These are phyloP conservation scores for Stylosanthes scabra DNA, from an alignment of 331 rosid species.

Conservation along the genomic window DNA sequence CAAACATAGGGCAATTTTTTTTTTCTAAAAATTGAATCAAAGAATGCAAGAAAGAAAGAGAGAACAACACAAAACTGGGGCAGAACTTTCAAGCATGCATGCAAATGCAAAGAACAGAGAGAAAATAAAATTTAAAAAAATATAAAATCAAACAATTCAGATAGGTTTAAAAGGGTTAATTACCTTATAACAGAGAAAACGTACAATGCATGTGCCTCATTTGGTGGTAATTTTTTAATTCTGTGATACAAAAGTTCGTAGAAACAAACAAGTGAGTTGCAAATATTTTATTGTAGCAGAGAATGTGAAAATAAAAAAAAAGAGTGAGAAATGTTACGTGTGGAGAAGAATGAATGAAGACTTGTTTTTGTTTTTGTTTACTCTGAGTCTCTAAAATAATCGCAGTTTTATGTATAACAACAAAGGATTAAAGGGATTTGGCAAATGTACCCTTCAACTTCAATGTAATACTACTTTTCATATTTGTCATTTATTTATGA, in stretches of 20 bases:
- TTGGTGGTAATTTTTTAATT: neutral
- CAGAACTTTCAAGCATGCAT: slow-evolving; percentile 6
- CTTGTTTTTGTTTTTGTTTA: too few species aligned
- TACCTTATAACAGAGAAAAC: neutral
- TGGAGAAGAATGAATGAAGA: too few species aligned
- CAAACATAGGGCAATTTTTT: neutral
- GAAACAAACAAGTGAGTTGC: too few species aligned
- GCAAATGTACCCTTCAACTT: neutral
- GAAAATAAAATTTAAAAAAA: too few species aligned
- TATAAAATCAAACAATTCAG: neutral
- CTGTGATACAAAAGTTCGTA: neutral
- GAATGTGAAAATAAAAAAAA: neutral
- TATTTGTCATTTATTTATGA: too few species aligned
- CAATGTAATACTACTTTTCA: too few species aligned
- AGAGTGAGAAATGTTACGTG: neutral
- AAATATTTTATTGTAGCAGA: neutral
- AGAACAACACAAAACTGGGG: too few species aligned
- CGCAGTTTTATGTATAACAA: slow-evolving; percentile 2
- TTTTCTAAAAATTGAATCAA: too few species aligned
- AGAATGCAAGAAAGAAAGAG: too few species aligned
- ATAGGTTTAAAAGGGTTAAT: neutral
- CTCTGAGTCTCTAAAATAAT: too few species aligned
- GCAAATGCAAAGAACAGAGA: slow-evolving; percentile 4
- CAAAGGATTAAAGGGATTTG: neutral
- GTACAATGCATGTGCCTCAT: neutral